phyloP scores from a whole-genome alignment of 1,284 basidiomycete species.

The Tetrapyrgos nigripes region DNA sequence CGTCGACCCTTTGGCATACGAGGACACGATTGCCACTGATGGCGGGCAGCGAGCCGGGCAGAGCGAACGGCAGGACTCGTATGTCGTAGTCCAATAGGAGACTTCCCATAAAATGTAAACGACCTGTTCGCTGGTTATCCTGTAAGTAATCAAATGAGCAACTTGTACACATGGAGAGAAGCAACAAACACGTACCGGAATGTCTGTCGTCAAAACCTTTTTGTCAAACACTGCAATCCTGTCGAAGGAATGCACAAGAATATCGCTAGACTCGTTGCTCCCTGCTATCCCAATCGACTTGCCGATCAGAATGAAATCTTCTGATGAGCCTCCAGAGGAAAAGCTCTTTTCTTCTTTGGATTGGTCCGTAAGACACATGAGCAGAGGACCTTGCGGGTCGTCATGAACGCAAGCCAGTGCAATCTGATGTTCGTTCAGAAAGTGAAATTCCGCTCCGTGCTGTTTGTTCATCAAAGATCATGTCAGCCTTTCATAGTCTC shows the following conservation, averaged over 20 bases:
- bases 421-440: neutral
- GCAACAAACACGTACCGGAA: neutral
- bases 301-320: neutral
- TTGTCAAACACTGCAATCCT: neutral
- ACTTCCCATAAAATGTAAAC: neutral
- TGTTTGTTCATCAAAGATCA: neutral
- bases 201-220: neutral
- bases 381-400: neutral
- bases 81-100: neutral
- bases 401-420: neutral
- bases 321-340: neutral
- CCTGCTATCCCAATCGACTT: neutral
- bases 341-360: neutral
- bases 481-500: neutral
- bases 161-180: neutral
- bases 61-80: neutral
- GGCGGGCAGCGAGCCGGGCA: neutral
- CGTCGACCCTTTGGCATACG: neutral
- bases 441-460: neutral
- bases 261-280: neutral
- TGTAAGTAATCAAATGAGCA: neutral
- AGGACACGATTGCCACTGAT: neutral
- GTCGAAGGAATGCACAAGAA: neutral
- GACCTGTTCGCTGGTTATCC: neutral
- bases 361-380: neutral